A percentile compares a stretch with the other conserved stretches of the same genome.
phyloP scores from a whole-genome alignment of 768 basidiomycete genomes.

The Boletus patriciae region DNA sequence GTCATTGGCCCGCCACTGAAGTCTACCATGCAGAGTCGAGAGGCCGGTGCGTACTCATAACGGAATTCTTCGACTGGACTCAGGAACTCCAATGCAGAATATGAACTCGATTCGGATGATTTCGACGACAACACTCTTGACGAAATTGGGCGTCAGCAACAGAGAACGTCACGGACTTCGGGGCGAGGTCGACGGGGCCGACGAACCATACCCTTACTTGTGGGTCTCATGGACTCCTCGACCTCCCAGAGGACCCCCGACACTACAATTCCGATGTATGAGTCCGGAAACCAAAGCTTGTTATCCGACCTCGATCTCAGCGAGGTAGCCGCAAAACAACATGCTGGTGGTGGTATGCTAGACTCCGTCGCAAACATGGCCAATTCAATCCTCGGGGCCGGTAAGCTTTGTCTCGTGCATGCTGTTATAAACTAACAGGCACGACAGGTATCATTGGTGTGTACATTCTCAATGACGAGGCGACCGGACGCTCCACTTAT shows the following conservation, averaged over 20 bases:
- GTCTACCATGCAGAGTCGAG: slow-evolving; percentile 75
- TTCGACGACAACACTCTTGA: slow-evolving; percentile 53
- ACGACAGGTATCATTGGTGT: slow-evolving; percentile 69
- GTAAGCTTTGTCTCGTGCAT: slow-evolving; percentile 39
- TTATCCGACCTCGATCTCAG: slow-evolving; percentile 54
- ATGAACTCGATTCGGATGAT: slow-evolving; percentile 81
- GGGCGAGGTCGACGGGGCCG: slow-evolving; percentile 43
- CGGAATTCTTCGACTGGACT: slow-evolving; percentile 5
- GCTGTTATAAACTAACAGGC: slow-evolving; percentile 18
- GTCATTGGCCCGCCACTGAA: slow-evolving; percentile 66
- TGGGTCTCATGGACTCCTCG: slow-evolving; percentile 72
- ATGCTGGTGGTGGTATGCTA: slow-evolving; percentile 69
- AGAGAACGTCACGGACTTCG: slow-evolving; percentile 19
- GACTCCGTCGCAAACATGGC: slow-evolving; percentile 93
- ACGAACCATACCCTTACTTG: slow-evolving; percentile 72
- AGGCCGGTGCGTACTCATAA: slow-evolving; percentile 63
- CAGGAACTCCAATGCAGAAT: slow-evolving; percentile 50
- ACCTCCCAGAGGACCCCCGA: slow-evolving; percentile 56
- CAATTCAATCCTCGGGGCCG: slow-evolving; percentile 93
- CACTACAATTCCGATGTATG: slow-evolving; percentile 48
- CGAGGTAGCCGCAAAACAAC: slow-evolving; percentile 64
- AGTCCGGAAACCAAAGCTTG: slow-evolving; percentile 34
- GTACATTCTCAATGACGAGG: slow-evolving; percentile 11
- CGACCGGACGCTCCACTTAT: slow-evolving; percentile 1
- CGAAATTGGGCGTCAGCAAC: slow-evolving; percentile 34